These are phyloP conservation scores for Naematelia encephala DNA, from an alignment of 768 basidiomycete species.

Conservation along the genomic window DNA sequence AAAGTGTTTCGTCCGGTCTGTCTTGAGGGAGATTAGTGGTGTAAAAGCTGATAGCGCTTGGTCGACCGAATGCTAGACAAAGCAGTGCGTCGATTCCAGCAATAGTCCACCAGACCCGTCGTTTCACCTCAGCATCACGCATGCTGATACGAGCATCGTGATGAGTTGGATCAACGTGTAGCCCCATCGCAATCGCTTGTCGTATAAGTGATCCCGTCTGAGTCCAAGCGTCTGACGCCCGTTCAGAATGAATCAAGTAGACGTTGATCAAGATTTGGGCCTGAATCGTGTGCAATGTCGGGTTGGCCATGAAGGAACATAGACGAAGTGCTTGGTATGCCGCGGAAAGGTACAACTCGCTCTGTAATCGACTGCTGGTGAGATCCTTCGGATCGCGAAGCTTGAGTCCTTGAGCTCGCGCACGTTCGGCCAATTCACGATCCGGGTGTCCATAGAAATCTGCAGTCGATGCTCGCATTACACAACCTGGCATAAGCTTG, in stretches of 20 bases:
- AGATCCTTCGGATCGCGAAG: constrained; percentile 39
- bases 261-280: constrained; percentile 42
- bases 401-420: background rate
- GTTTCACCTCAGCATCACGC: constrained; percentile 43
- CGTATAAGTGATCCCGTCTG: constrained; percentile 39
- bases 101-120: constrained; percentile 49
- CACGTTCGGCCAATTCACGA: constrained; percentile 4
- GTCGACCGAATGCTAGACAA: constrained; percentile 46
- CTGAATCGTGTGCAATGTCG: constrained; percentile 43
- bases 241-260: constrained; percentile 43
- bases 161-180: constrained; percentile 46
- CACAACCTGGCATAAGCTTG: constrained; percentile 28
- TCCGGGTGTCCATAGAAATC: constrained; percentile 45
- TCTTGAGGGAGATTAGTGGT: constrained; percentile 47
- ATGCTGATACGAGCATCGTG: constrained; percentile 42
- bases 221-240: constrained; percentile 47
- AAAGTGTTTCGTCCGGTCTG: constrained; percentile 40
- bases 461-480: constrained; percentile 41
- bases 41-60: constrained; percentile 45
- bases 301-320: constrained; percentile 47
- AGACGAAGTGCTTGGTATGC: constrained; percentile 48
- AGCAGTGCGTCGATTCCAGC: constrained; percentile 47
- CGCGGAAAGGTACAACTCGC: constrained; percentile 49
- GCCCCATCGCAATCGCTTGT: constrained; percentile 46
- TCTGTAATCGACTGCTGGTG: constrained; percentile 45